Evolutionary conservation across 2,329 filamentous ascomycete genomes (phyloP).

Genomic region (Cladobotryum protrusum): DNA sequence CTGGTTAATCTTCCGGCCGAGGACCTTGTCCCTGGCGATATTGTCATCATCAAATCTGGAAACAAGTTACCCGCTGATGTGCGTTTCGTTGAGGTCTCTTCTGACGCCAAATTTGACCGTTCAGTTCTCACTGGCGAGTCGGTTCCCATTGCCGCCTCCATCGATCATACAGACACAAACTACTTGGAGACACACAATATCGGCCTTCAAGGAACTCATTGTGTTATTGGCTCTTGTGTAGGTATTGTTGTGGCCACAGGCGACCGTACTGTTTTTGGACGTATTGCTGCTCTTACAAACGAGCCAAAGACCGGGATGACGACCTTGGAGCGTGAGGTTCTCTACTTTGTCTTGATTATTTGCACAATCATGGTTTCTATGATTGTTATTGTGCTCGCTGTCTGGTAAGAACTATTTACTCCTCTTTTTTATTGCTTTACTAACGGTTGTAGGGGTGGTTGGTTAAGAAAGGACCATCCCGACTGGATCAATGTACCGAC

Average conservation of each 20-base stretch:
- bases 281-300: constrained; percentile 66
- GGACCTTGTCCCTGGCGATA: constrained; percentile 66
- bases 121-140: constrained; percentile 68
- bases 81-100: constrained; percentile 61
- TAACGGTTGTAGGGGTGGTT: constrained; percentile 50
- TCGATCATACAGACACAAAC: constrained; percentile 64
- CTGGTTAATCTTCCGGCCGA: constrained; percentile 43
- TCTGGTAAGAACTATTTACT: constrained; percentile 47
- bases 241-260: constrained; percentile 68
- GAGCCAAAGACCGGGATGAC: constrained; percentile 62
- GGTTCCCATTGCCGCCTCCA: constrained; percentile 54
- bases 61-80: constrained; percentile 71
- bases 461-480: constrained; percentile 60
- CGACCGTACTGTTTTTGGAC: constrained; percentile 67
- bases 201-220: constrained; percentile 74
- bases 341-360: constrained; percentile 67
- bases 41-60: constrained; percentile 62
- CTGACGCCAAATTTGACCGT: constrained; percentile 66
- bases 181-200: constrained; percentile 73
- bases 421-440: background rate
- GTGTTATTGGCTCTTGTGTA: constrained; percentile 59
- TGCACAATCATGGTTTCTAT: constrained; percentile 60
- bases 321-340: constrained; percentile 64
- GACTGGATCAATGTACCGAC: constrained; percentile 66
- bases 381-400: constrained; percentile 56